These are phyloP conservation scores for Starmerella ratchasimensis DNA, from an alignment of 805 yeast genomes.

Conservation along the genomic window DNA sequence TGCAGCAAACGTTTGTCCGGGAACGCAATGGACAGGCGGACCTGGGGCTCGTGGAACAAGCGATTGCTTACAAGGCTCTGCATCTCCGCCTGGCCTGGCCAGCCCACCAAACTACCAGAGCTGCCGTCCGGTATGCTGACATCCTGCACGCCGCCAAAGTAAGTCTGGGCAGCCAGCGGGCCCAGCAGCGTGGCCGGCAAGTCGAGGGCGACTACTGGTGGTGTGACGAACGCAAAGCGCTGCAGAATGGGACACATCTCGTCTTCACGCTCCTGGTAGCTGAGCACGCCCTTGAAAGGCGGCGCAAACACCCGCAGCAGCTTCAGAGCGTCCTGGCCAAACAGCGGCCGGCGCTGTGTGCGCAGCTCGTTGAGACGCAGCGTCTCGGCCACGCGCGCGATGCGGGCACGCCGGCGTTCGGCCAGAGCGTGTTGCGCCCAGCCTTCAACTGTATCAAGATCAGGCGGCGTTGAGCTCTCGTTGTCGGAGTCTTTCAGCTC, in stretches of 20 bases:
- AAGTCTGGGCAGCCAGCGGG: background rate
- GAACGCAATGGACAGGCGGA: slow-evolving; percentile 79
- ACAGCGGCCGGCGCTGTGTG: slow-evolving; percentile 51
- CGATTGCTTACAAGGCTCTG: slow-evolving; percentile 26
- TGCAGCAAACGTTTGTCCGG: slow-evolving; percentile 88
- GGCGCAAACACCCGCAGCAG: slow-evolving; percentile 18
- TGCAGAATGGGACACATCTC: slow-evolving; percentile 42
- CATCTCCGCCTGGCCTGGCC: slow-evolving; percentile 9
- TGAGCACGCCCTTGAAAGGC: slow-evolving; percentile 15
- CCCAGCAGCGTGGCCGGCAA: slow-evolving; percentile 29
- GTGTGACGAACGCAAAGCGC: slow-evolving; percentile 76
- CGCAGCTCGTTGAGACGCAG: slow-evolving; percentile 54
- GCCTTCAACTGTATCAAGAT: slow-evolving; percentile 27
- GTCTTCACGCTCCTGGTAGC: slow-evolving; percentile 25
- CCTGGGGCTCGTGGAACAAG: slow-evolving; percentile 72
- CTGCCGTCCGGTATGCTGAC: no score
- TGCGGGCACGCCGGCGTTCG: slow-evolving; percentile 37
- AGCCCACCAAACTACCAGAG: no score
- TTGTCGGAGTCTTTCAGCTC: slow-evolving; percentile 2
- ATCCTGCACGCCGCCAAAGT: no score
- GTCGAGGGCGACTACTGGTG: slow-evolving; percentile 67
- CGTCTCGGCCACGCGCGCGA: slow-evolving; percentile 40
- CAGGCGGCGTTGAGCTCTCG: slow-evolving; percentile 6
- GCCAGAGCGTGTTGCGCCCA: slow-evolving; percentile 48
- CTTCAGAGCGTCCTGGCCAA: slow-evolving; percentile 44